Base-by-base conservation (phyloP, 768 basidiomycete genomes). In the Rhodotorula diobovata region DNA sequence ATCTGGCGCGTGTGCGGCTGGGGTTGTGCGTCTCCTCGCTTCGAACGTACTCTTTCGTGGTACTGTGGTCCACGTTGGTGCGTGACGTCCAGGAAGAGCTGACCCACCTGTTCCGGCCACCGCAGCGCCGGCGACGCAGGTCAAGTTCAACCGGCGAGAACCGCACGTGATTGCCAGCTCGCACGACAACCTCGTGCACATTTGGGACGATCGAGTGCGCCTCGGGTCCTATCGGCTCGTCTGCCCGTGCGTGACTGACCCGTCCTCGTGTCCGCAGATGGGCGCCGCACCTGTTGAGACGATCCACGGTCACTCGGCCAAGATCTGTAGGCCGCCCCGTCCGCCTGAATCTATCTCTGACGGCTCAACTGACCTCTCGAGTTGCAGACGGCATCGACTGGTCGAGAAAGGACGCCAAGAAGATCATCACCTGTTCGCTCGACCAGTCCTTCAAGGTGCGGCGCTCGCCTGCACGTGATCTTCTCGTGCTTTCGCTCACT, bases 81-180 rank as follows among this genome's bases (percentile, higher is more conserved):
- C 28, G 20, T 53, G 51, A 11, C 28, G 53, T 54, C 30, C 32
- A 3, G 43, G 3, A 37, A 12, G 21, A 15, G 35, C 25, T 41
- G 37, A 35, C 41, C 15, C 21, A 37, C 51, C 12, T 10, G 3
- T 10, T 14, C 51, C 48, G 21, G 35, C 11, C 20, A 14, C 25
- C 28, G 16, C 60, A 91, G 91, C 88, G 28, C 88, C 86, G 25
- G 93, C 90, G 2, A 97, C 95, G 0, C 95, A 99, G 79, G 92
- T 98, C 68, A 98, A 98, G 80, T 99, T 93, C 92, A 98, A 95
- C 78, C 84, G 90, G 23, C 87, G 88, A 77, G 88, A 97, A 76
- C 85, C 87, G 7, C 87, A 96, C 70, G 81, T 96, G 11, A 83
- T 99, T 1, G 95, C 96, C 1, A 94, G 92, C 3, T 88, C 92